Base-by-base conservation (phyloP, 108 stramenopile genomes). In the Stephanodiscus triporus region DNA sequence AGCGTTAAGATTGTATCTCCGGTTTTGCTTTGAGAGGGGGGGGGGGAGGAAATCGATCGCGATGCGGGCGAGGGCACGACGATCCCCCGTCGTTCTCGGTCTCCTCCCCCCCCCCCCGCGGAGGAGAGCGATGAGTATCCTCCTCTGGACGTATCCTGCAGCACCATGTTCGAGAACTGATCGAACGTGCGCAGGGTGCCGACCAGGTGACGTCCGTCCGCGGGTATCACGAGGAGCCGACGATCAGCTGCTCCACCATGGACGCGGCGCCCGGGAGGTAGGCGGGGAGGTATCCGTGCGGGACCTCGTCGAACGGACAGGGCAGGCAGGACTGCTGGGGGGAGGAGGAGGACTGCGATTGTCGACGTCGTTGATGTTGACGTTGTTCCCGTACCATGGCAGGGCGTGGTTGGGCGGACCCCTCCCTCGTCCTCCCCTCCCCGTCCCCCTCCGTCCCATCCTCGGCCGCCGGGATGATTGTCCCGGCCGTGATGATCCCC, bases 251-350 rank as follows among this genome's bases (percentile, higher is more conserved):
- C 78, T 97, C 97, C 19, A 97, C 90, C 55, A 98, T 77, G 64
- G 92, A 92, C 5, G 97, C 90, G 4, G 95, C 87, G 48, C 97
- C 98, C 38, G 98, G 97, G 22, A 98, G 83, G 78, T 93, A 98
- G 30, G 90, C 87, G 9, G 96, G 93, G 54, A 95, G 80, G 64
- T 87, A 84, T 29, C 92, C 92, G 74, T 82, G 90, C 13, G 92
- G 92, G 36, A 93, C 78, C 26, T 85, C 87, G 11, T 84, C 73
- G 43, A 78, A 36, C 66, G 56, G 58, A 67, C 42, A 73, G 66
- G 11, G 66, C 55, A 45, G 19, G 54, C 26, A 11, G 23, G 5
- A 7, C 42, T 27, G 63, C n/a, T n/a, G n/a, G n/a, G 63, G 19
- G 43, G 64, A 24, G 6, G 42, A n/a, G 62, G 20, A 17, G 42